Percentiles rank a stretch among this genome's conserved stretches.
These are phyloP conservation scores for Neopestalotiopsis rosae DNA, from an alignment of 2,329 filamentous ascomycete genomes.

Conservation along the genomic window DNA sequence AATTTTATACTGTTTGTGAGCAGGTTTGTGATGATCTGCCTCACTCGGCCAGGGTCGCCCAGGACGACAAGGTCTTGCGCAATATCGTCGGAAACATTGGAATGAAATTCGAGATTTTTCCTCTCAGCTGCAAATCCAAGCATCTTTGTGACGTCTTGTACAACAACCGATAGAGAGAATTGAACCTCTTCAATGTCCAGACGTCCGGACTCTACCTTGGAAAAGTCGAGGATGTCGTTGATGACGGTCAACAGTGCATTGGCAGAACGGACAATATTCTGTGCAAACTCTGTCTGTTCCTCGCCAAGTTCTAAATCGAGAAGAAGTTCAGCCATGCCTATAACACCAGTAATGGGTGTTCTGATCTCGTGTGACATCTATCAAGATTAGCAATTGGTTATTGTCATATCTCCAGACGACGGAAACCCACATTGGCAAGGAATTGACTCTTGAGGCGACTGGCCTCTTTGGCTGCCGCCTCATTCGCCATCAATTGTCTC, in stretches of 20 bases:
- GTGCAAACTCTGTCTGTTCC: conserved; percentile 77
- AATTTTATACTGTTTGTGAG: conserved; percentile 81
- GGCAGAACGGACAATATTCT: conserved; percentile 79
- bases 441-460: conserved; percentile 82
- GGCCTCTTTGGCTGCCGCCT: conserved; percentile 79
- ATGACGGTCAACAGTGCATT: conserved; percentile 86
- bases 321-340: conserved; percentile 80
- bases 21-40: conserved; percentile 83
- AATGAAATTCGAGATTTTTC: conserved; percentile 76
- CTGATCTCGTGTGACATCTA: conserved; percentile 81
- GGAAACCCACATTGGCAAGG: conserved; percentile 62
- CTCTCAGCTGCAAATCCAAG: conserved; percentile 82
- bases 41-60: conserved; percentile 82
- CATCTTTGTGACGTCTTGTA: conserved; percentile 85
- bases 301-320: conserved; percentile 69
- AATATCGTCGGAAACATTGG: conserved; percentile 67
- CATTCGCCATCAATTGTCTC: conserved; percentile 72
- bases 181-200: conserved; percentile 82
- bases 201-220: conserved; percentile 80
- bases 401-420: background rate
- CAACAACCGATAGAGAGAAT: conserved; percentile 75
- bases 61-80: conserved; percentile 77
- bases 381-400: conserved; percentile 9
- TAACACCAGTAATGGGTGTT: conserved; percentile 79
- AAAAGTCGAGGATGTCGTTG: conserved; percentile 90